A percentile compares a stretch with the other conserved stretches of the same genome.
phyloP scores from a whole-genome alignment of 2,329 filamentous ascomycete genomes.

The Trichophyton benhamiae region DNA sequence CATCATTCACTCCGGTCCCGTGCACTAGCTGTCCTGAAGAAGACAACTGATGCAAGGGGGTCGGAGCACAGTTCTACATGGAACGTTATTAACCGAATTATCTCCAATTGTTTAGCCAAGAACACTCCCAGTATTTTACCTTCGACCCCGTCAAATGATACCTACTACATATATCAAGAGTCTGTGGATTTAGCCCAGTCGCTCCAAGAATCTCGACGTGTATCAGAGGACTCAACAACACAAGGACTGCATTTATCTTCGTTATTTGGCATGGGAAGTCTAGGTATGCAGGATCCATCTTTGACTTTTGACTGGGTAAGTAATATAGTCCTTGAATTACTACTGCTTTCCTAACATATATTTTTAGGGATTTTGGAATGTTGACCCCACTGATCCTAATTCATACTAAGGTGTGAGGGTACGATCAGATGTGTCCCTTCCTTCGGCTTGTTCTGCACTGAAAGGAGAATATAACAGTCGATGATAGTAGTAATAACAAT shows the following conservation, averaged over 20 bases:
- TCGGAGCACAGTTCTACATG: not conserved
- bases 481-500: too few relatives aligned
- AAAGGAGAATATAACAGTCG: too few relatives aligned
- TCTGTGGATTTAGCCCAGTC: not conserved
- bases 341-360: not conserved
- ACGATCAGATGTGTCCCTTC: not conserved
- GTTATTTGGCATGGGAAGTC: not conserved
- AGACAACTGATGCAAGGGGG: not conserved
- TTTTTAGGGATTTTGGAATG: not conserved
- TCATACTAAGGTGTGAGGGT: not conserved
- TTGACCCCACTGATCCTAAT: not conserved
- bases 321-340: not conserved
- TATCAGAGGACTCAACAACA: not conserved
- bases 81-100: not conserved
- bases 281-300: not conserved
- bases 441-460: too few relatives aligned
- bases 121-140: not conserved
- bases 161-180: not conserved
- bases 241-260: not conserved
- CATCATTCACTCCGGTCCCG: not conserved
- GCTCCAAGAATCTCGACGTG: not conserved
- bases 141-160: not conserved
- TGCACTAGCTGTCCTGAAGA: not conserved
- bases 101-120: not conserved
- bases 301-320: not conserved